Evolutionary conservation across 495 filamentous ascomycete genomes (phyloP), one percentile per base, ranked within the genome.

Genomic region (Lasiosphaeria ovina): DNA sequence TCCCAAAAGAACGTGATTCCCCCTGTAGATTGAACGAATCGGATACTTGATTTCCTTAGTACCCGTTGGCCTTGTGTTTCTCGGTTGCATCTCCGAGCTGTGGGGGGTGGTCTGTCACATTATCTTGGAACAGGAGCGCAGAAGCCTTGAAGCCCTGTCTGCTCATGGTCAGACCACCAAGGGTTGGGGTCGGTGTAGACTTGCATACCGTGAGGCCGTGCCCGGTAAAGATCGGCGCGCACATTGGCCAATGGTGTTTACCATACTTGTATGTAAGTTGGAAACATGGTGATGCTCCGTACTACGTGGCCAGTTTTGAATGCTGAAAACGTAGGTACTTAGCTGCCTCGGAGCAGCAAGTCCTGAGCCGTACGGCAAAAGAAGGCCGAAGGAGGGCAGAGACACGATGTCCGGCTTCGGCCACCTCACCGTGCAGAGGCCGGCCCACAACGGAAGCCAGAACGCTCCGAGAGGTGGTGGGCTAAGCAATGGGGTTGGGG

Each of bases 191-290:
- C 14, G 6, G 45, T 17, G 16, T 54, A 16, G 49, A 17, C 36
- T 35, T 54, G 58, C 58, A 55, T 36, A 33, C 51, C n/a, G 54
- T 61, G 61, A 58, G 62, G 58, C 62, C 61, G 58, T 40, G 58
- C 58, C 57, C 14, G 58, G 62, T 54, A 64, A 64, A 36, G 58
- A 61, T 61, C 54, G 24, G 60, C 62, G 42, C 53, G 34, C 38
- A 32, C 33, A 12, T 32, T 52, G 24, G n/a, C 44, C 31, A 14
- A 47, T n/a, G 9, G 31, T 10, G 35, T 44, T 16, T 55, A 6
- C 36, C 11, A 11, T 47, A n/a, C 7, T 9, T 9, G 44, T n/a
- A 5, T 14, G 44, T 4, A n/a, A n/a, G 44, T 11, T 14, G 5
- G 11, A 47, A n/a, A n/a, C 8, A 47, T 47, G 44, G 44, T 4